A percentile compares a stretch with the other conserved stretches of the same genome.
Evolutionary conservation across 805 yeast species (phyloP).

Genomic region (Candida silvicultrix): DNA sequence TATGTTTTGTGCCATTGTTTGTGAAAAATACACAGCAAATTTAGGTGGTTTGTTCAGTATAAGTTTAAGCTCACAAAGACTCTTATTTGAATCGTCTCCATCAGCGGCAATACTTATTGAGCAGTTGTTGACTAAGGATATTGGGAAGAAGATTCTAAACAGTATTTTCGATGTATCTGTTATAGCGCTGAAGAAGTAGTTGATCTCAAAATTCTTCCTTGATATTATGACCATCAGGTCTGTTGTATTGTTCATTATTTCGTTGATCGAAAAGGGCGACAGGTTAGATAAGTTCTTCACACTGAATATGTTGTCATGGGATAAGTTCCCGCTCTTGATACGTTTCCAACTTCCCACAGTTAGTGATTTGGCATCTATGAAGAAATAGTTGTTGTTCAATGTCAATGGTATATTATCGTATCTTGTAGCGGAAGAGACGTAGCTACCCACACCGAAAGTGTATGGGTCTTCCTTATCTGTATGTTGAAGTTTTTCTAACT

Average conservation of each 20-base stretch:
- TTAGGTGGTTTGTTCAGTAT: slow-evolving; percentile 58
- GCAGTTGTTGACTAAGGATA: slow-evolving; percentile 52
- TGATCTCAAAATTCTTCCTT: slow-evolving; percentile 63
- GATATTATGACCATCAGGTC: slow-evolving; percentile 68
- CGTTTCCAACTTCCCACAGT: slow-evolving; percentile 82
- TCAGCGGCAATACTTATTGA: slow-evolving; percentile 44
- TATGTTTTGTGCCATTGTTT: slow-evolving; percentile 40
- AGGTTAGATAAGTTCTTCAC: slow-evolving; percentile 49
- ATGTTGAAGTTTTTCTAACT: slow-evolving; percentile 45
- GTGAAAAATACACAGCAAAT: slow-evolving; percentile 70
- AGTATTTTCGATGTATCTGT: slow-evolving; percentile 57
- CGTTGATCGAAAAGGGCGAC: slow-evolving; percentile 60
- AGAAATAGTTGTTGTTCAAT: slow-evolving; percentile 59
- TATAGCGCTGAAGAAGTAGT: slow-evolving; percentile 72
- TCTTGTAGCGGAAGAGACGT: slow-evolving; percentile 15
- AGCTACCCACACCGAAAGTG: slow-evolving; percentile 3
- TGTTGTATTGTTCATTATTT: slow-evolving; percentile 55
- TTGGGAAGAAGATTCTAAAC: slow-evolving; percentile 68
- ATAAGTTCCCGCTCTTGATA: slow-evolving; percentile 54
- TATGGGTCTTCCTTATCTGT: slow-evolving; percentile 13
- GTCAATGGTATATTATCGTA: slow-evolving; percentile 43
- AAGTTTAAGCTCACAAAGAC: slow-evolving; percentile 40
- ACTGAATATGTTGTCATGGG: slow-evolving; percentile 27
- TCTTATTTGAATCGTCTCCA: slow-evolving; percentile 20
- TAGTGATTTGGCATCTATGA: slow-evolving; percentile 60